Evolutionary conservation across 306 rosid species (phyloP).

Genomic region (Cicer chorassanicum): DNA sequence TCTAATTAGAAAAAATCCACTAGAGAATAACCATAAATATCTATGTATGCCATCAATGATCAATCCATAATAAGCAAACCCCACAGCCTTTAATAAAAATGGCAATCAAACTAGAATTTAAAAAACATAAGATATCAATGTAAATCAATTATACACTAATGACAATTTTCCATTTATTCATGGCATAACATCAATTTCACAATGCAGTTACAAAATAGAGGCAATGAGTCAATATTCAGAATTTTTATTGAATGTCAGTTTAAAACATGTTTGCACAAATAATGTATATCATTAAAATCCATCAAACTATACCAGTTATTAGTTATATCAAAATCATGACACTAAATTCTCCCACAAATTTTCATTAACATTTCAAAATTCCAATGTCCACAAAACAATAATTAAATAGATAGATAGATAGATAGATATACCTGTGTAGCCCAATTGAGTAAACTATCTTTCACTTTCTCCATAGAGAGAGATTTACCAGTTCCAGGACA

Average conservation of each 20-base stretch:
- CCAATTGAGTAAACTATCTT: conserved; percentile 64
- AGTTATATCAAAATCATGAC: neutral
- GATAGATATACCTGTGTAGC: conserved; percentile 55
- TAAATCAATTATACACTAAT: neutral
- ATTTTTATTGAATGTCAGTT: neutral
- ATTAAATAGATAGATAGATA: neutral
- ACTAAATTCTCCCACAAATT: neutral
- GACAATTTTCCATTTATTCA: neutral
- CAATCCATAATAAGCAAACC: neutral
- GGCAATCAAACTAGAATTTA: neutral
- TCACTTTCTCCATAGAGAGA: conserved; percentile 74
- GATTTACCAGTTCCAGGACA: conserved; percentile 95
- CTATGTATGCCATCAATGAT: neutral
- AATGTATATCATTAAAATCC: neutral
- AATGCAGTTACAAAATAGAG: neutral
- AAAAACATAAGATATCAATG: neutral
- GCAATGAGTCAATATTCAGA: neutral
- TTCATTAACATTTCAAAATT: neutral
- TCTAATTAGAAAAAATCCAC: neutral
- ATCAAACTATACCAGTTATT: neutral
- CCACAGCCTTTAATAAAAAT: neutral
- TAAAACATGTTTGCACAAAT: neutral
- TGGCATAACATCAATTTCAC: neutral
- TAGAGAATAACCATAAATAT: neutral
- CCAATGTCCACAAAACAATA: neutral